phyloP scores from a whole-genome alignment of 495 filamentous ascomycete species.

The Apiosordaria backusii region DNA sequence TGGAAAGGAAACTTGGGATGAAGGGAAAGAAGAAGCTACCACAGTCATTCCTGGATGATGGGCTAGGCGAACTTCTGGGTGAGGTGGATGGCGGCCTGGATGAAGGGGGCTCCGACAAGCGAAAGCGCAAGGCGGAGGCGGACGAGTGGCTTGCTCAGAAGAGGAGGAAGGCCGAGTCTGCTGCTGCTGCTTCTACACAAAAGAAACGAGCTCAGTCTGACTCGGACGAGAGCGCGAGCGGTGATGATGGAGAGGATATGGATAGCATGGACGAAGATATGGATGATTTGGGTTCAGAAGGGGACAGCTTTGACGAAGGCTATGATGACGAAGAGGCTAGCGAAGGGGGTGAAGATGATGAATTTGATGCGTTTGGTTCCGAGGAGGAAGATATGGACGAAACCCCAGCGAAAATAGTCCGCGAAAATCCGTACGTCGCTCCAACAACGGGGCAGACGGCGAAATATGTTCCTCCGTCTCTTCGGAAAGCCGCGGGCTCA shows the following conservation, averaged over 20 bases:
- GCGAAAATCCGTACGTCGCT: conserved; percentile 53
- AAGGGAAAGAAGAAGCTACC: conserved; percentile 73
- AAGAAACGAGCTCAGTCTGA: conserved; percentile 11
- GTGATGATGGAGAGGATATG: not conserved
- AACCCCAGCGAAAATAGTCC: conserved; percentile 31
- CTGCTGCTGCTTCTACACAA: conserved; percentile 18
- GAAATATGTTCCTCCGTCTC: conserved; percentile 86
- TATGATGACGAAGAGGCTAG: conserved; percentile 23
- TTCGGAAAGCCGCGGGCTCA: conserved; percentile 59
- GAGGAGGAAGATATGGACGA: conserved; percentile 19
- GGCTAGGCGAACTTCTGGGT: conserved; percentile 74
- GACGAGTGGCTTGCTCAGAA: conserved; percentile 51
- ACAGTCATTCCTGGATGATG: conserved; percentile 79
- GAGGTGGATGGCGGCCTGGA: conserved; percentile 55
- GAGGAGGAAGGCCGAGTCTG: conserved; percentile 41
- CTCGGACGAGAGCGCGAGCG: not conserved
- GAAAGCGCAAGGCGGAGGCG: conserved; percentile 62
- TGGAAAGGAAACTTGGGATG: conserved; percentile 86
- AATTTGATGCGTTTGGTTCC: conserved; percentile 35
- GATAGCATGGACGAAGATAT: conserved; percentile 32
- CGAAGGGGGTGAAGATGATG: conserved; percentile 12
- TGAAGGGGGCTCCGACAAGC: conserved; percentile 53
- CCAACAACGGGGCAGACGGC: conserved; percentile 37
- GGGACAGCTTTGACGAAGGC: conserved; percentile 27
- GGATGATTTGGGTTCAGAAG: conserved; percentile 24